These are phyloP conservation scores for Globisporangium canariense DNA, from an alignment of 352 stramenopile genomes.

Conservation along the genomic window DNA sequence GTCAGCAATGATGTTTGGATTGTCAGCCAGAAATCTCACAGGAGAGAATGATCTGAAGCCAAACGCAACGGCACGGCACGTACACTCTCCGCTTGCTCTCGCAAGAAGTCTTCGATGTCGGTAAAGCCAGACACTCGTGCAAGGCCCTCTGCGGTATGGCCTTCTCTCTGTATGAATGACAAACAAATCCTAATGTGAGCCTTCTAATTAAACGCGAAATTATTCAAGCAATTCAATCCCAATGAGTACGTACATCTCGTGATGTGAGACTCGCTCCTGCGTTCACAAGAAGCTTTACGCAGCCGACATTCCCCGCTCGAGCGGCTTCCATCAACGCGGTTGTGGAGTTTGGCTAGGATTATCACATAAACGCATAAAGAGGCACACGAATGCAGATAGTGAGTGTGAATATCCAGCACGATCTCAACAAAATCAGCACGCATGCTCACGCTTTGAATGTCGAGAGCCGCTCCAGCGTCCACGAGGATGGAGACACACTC, in stretches of 20 bases:
- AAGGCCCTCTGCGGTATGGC: slow-evolving; percentile 68
- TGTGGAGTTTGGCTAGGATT: slow-evolving; percentile 68
- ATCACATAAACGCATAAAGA: not conserved
- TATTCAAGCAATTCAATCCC: not conserved
- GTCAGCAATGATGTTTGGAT: not conserved
- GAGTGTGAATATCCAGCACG: not conserved
- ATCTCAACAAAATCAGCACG: not conserved
- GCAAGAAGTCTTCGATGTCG: slow-evolving; percentile 77
- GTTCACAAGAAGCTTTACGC: slow-evolving; percentile 66
- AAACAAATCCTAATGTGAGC: not conserved
- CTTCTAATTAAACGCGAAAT: not conserved
- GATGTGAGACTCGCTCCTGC: slow-evolving; percentile 62
- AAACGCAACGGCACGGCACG: slow-evolving; percentile 14
- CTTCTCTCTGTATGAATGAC: slow-evolving; percentile 44
- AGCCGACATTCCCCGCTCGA: slow-evolving; percentile 71
- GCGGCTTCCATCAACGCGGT: slow-evolving; percentile 87
- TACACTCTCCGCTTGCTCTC: slow-evolving; percentile 80
- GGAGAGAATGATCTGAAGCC: not conserved
- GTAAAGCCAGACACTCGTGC: slow-evolving; percentile 51
- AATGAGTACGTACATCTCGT: slow-evolving; percentile 59
- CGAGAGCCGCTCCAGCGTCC: slow-evolving; percentile 59
- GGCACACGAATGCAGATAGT: not conserved
- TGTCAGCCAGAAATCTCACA: not conserved
- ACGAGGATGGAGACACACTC: slow-evolving; percentile 74
- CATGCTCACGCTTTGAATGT: slow-evolving; percentile 72